Evolutionary conservation across 257 asterid species (phyloP).

Genomic region (Solanum dulcamara): DNA sequence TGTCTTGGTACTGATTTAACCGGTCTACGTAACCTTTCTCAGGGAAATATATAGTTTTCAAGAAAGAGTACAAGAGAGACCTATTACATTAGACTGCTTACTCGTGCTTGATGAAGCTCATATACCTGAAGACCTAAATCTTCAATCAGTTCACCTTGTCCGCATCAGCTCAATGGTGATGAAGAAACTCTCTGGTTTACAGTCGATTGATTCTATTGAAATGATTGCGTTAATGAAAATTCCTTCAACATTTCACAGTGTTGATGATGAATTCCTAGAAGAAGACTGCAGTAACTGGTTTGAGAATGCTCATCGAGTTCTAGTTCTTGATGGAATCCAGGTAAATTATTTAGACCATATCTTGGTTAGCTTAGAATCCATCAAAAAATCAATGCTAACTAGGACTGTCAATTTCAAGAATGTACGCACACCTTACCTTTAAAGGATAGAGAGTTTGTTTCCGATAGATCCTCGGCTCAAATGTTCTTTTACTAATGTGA

Average conservation of each 20-base stretch:
- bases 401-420: background rate
- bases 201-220: slow-evolving; percentile 63
- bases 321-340: slow-evolving; percentile 94
- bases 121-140: slow-evolving; percentile 47
- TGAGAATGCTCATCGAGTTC: slow-evolving; percentile 51
- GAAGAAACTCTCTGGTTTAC: slow-evolving; percentile 74
- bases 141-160: slow-evolving; percentile 19
- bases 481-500: background rate
- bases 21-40: slow-evolving; percentile 10
- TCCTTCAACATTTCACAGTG: slow-evolving; percentile 51
- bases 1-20: background rate
- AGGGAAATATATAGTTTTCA: slow-evolving; percentile 63
- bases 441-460: no score
- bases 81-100: slow-evolving; percentile 49
- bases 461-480: no score
- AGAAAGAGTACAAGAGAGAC: slow-evolving; percentile 18
- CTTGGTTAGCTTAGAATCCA: background rate
- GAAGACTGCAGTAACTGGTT: slow-evolving; percentile 37
- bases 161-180: slow-evolving; percentile 58
- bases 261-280: slow-evolving; percentile 16
- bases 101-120: slow-evolving; percentile 47
- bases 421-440: no score
- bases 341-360: slow-evolving; percentile 11
- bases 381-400: background rate
- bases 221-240: slow-evolving; percentile 65